Base-by-base conservation (phyloP, 805 yeast species). In the Kregervanrija delftensis region DNA sequence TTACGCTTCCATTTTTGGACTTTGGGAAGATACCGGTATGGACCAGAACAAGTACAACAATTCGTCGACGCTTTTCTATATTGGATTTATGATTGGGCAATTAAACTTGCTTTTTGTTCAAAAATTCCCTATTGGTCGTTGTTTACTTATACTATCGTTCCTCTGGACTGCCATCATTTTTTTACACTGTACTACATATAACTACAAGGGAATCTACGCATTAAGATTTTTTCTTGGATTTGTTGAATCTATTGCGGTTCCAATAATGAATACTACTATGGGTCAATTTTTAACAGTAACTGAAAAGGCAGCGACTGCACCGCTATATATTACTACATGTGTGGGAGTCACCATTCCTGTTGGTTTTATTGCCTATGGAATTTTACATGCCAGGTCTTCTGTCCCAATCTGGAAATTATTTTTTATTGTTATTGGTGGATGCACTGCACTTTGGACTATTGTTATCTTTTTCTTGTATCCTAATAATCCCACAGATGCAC, bases 391-490 rank as follows among this genome's bases (percentile, higher is more conserved):
- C 4, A 45, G 47, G 16, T 31, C 57, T 2, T 44, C 67, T 11
- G 56, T 57, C 2, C 62, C 64, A 10, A 45, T 50, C 15, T 82
- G 86, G 84, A 73, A 74, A 51, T 55, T 80, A n/a, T 71, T 79
- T 44, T 73, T 71, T 60, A 71, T 80, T 31, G 72, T 79, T 41
- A 68, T 75, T 43, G 87, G 85, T 41, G 73, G 77, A 11, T 56
- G 76, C 34, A 76, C 85, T 0, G 61, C 78, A 15, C 22, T 72
- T 15, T 47, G 69, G 33, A 57, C 70, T 2, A 37, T 66, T 2
- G 39, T 64, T 5, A 57, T 71, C 3, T 55, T 59, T 42, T 65
- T 67, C 47, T 41, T 67, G 15, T 79, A 76, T 52, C 86, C 86
- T 35, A 68, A 72, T 47, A 76, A 78, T 55, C 85, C 85, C 11